Evolutionary conservation across 306 rosid species (phyloP), one percentile per base, ranked within the genome.

Genomic region (Quercus variabilis): DNA sequence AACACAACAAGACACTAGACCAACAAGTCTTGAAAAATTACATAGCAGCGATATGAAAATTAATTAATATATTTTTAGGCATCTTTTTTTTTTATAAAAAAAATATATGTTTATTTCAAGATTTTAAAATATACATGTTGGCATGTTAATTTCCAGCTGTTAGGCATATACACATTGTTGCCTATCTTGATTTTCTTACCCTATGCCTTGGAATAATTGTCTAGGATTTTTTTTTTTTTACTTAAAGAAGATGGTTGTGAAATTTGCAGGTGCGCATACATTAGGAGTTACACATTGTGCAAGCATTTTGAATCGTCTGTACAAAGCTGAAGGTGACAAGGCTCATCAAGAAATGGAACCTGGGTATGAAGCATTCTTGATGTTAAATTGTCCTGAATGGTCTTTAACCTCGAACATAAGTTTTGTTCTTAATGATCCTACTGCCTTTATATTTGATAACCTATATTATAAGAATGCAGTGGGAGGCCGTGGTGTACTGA

Each of bases 221-320:
- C 54, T 21, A 33, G 26, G 31, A 7, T 0, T 3, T 4, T 3
- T 4, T 8, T 58, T 28, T 18, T 67, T 21, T 18, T 7, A 19
- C 49, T 33, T 67, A 6, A 35, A 35, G 17, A 49, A 5, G 54
- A 4, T 67, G 72, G 1, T 69, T 69, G 20, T 17, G n/a, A 30
- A 71, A 35, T 57, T 43, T 55, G 25, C 75, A 76, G 87, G 81
- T 46, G 81, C 81, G n/a, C 81, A 79, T 33, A 83, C 81, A 1
- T 25, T 83, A 4, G 87, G 87, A 26, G 43, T 79, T 20, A 79
- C 87, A 23, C 84, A 83, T 33, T 83, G 84, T 75, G 55, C 28
- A 46, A 79, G 72, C 69, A 69, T 83, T 30, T 51, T 43, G 25
- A 19, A 76, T 4, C 84, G 87, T 35, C 65, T 83, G 18, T 43